Evolutionary conservation across 1,139 yeast species (phyloP).

Genomic region (Blastobotrys raffinosifermentans): DNA sequence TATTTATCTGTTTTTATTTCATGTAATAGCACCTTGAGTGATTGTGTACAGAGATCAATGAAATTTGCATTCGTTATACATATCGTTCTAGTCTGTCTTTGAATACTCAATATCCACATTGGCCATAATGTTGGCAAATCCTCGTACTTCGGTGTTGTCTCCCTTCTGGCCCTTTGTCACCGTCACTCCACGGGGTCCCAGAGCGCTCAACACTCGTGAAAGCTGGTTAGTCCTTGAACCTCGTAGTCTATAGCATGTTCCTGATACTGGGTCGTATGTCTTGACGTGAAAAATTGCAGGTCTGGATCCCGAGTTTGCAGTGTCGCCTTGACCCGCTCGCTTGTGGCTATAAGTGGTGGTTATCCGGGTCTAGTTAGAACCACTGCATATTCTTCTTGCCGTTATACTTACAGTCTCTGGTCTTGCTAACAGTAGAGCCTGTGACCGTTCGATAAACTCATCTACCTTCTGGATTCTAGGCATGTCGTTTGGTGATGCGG

Average conservation of each 20-base stretch:
- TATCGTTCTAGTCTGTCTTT: constrained; percentile 6
- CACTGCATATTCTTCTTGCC: neutral
- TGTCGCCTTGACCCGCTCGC: constrained; percentile 25
- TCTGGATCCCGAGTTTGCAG: constrained; percentile 24
- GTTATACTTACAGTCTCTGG: constrained; percentile 38
- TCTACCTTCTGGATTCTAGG: constrained; percentile 42
- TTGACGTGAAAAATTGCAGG: constrained; percentile 52
- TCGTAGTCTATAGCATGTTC: constrained; percentile 56
- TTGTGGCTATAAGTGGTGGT: constrained; percentile 45
- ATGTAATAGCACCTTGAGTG: no score
- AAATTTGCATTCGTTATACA: no score
- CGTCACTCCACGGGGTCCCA: constrained; percentile 78
- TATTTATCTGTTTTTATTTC: no score
- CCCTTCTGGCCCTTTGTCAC: constrained; percentile 16
- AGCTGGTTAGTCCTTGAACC: constrained; percentile 71
- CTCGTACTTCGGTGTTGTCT: constrained; percentile 18
- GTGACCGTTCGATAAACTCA: constrained; percentile 43
- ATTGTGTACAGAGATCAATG: no score
- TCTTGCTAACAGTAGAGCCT: constrained; percentile 41
- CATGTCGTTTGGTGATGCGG: constrained; percentile 20
- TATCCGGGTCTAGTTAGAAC: constrained; percentile 33
- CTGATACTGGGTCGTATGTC: constrained; percentile 64
- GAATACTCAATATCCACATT: constrained; percentile 21
- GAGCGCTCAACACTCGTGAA: constrained; percentile 68
- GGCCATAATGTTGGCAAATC: constrained; percentile 30